These are phyloP conservation scores for Trichomonascaceae sp. DNA, from an alignment of 1,139 yeast genomes.

Conservation along the genomic window DNA sequence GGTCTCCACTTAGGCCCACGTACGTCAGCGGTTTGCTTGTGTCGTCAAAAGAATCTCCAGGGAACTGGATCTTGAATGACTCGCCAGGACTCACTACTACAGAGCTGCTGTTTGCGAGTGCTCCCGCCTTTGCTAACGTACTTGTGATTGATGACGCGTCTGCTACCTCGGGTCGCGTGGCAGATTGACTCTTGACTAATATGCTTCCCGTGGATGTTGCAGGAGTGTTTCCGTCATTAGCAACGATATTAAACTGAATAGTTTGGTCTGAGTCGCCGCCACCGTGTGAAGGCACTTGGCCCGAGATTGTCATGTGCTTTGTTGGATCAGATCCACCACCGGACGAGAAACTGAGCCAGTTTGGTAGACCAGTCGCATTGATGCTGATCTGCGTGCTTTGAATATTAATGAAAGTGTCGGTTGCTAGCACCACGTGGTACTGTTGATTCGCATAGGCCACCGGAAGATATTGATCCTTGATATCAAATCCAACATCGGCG, in stretches of 20 bases:
- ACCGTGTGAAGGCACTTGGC: too few species aligned
- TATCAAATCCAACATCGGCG: not conserved
- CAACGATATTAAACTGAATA: not conserved
- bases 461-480: not conserved
- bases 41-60: slow-evolving; percentile 39
- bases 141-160: slow-evolving; percentile 7
- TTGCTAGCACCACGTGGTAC: not conserved
- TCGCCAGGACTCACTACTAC: slow-evolving; percentile 63
- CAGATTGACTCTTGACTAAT: slow-evolving; percentile 4
- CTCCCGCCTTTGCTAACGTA: slow-evolving; percentile 17
- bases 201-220: slow-evolving; percentile 3
- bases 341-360: not conserved
- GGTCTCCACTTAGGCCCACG: slow-evolving; percentile 69
- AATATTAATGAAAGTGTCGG: not conserved
- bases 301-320: too few species aligned
- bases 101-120: slow-evolving; percentile 50
- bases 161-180: slow-evolving; percentile 1
- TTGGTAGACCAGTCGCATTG: not conserved
- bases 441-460: not conserved
- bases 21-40: slow-evolving; percentile 39
- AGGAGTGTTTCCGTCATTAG: not conserved
- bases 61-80: slow-evolving; percentile 49
- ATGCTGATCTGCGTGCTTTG: not conserved
- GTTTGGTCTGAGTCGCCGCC: not conserved
- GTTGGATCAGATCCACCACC: not conserved